These are phyloP conservation scores for Entomortierella chlamydospora DNA, from an alignment of 192 early-diverging fungal genomes.

Conservation along the genomic window DNA sequence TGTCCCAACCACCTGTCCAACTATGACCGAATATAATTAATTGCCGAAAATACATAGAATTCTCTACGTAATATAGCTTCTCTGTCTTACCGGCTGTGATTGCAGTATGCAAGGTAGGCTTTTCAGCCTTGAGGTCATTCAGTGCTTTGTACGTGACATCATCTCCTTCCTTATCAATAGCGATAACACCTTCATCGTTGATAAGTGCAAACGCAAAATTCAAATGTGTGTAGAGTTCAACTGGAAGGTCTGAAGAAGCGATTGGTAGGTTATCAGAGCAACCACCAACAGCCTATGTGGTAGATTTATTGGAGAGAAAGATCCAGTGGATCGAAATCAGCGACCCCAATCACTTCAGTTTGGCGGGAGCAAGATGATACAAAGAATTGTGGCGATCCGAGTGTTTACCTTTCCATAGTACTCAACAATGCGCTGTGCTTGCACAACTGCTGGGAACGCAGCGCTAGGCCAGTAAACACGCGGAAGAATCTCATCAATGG, in stretches of 20 bases:
- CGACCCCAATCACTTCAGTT: too few species aligned
- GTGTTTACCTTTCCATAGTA: slow-evolving; percentile 48
- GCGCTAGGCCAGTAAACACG: background rate
- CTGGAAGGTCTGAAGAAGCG: slow-evolving; percentile 14
- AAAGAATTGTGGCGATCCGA: too few species aligned
- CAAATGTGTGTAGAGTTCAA: slow-evolving; percentile 33
- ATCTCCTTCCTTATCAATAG: slow-evolving; percentile 1
- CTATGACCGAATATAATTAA: background rate
- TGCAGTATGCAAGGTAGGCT: slow-evolving; percentile 24
- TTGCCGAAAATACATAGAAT: too few species aligned
- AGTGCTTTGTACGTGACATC: slow-evolving; percentile 3
- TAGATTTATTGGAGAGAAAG: too few species aligned
- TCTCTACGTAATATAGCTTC: too few species aligned
- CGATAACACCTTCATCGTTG: slow-evolving; percentile 19
- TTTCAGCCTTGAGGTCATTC: slow-evolving; percentile 28
- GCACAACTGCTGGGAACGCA: slow-evolving; percentile 6
- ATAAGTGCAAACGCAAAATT: slow-evolving; percentile 40
- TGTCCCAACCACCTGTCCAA: slow-evolving; percentile 31
- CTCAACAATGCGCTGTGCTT: slow-evolving; percentile 32
- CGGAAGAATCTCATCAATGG: slow-evolving; percentile 1
- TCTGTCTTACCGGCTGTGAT: slow-evolving; percentile 23
- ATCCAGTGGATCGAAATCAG: too few species aligned
- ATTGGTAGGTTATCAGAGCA: slow-evolving; percentile 33
- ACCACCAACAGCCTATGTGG: slow-evolving; percentile 25
- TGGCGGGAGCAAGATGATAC: too few species aligned